phyloP scores from a whole-genome alignment of 2,329 filamentous ascomycete species.

The Fusarium veterinarium region DNA sequence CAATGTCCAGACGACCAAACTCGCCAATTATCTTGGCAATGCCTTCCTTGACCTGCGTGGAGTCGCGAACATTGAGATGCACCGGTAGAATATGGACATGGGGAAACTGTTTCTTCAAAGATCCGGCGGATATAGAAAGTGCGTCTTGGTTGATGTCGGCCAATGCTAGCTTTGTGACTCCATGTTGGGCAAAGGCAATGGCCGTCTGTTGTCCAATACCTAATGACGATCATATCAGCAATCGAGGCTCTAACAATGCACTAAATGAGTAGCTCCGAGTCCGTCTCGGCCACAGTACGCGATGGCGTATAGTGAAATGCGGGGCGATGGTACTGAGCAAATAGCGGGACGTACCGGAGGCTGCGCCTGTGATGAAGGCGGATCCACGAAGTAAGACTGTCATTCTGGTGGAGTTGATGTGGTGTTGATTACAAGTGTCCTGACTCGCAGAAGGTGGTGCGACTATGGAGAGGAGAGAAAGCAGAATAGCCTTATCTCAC shows the following conservation, averaged over 20 bases:
- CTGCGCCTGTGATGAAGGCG: conserved; percentile 61
- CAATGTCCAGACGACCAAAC: conserved; percentile 67
- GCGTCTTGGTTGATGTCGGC: conserved; percentile 56
- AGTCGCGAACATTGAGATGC: conserved; percentile 59
- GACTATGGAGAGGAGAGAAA: not conserved
- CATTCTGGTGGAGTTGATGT: conserved; percentile 44
- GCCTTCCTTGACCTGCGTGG: conserved; percentile 55
- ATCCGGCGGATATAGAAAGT: conserved; percentile 47
- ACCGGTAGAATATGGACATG: conserved; percentile 55
- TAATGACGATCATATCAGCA: conserved; percentile 42
- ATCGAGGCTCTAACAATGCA: too few species aligned
- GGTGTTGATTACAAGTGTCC: not conserved
- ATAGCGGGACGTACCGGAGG: conserved; percentile 52
- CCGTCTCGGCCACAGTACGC: not conserved
- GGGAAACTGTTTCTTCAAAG: conserved; percentile 53
- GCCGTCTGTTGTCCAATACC: conserved; percentile 62
- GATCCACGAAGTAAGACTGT: conserved; percentile 56
- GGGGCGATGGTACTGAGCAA: conserved; percentile 1
- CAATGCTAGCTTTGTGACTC: conserved; percentile 59
- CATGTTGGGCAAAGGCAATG: conserved; percentile 59
- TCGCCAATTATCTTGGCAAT: conserved; percentile 54
- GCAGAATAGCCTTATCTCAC: not conserved
- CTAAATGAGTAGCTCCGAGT: not conserved
- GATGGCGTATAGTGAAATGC: not conserved
- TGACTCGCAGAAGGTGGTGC: not conserved